Percentiles rank a stretch among this genome's conserved stretches.
phyloP scores from a whole-genome alignment of 768 basidiomycete genomes.

The Naganishia randhawae region DNA sequence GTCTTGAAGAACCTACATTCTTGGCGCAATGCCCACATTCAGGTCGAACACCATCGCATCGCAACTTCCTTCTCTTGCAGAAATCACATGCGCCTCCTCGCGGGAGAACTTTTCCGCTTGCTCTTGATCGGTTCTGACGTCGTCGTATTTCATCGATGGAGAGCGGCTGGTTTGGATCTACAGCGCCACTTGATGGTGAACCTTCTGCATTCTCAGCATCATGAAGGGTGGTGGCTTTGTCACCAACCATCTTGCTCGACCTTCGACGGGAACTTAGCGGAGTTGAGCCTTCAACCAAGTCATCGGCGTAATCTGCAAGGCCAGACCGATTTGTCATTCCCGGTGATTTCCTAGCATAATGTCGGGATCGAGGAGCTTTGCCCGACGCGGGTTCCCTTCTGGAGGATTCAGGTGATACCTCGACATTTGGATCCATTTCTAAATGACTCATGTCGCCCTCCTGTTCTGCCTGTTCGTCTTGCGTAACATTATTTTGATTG shows the following conservation, averaged over 20 bases:
- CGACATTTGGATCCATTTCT: slow-evolving; percentile 1
- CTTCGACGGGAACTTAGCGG: background rate
- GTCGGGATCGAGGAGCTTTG: slow-evolving; percentile 7
- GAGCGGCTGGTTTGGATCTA: slow-evolving; percentile 22
- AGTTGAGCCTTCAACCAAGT: background rate
- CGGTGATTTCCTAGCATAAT: slow-evolving; percentile 2
- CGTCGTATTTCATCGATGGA: slow-evolving; percentile 28
- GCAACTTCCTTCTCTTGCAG: slow-evolving; percentile 29
- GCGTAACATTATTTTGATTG: background rate
- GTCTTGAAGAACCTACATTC: background rate
- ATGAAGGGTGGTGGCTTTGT: background rate
- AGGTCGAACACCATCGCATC: slow-evolving; percentile 28
- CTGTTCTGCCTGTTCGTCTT: background rate
- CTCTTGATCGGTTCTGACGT: slow-evolving; percentile 25
- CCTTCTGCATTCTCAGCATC: background rate
- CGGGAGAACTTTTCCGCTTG: slow-evolving; percentile 27
- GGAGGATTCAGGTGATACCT: background rate
- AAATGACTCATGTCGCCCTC: slow-evolving; percentile 1
- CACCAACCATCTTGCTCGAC: background rate
- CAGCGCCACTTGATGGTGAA: slow-evolving; percentile 1
- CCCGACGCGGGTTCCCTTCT: slow-evolving; percentile 16
- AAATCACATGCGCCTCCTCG: slow-evolving; percentile 29
- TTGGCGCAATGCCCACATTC: slow-evolving; percentile 27
- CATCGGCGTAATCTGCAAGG: background rate
- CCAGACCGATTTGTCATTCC: background rate